These are phyloP conservation scores for Lactifluus echinatus DNA, from an alignment of 768 basidiomycete genomes.

Conservation along the genomic window DNA sequence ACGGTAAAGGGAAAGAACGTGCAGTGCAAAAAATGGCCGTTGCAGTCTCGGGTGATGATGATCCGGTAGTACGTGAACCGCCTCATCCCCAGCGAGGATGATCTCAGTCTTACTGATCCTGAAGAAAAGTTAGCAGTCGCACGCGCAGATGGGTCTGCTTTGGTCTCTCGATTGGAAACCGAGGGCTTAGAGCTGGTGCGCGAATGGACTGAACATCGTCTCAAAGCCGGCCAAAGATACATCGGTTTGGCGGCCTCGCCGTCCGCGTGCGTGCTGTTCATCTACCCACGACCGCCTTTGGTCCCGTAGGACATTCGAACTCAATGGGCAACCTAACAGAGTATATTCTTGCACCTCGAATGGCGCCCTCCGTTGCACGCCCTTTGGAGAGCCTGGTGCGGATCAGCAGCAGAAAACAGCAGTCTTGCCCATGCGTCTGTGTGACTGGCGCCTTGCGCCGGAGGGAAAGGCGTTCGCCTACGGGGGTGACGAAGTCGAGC, in stretches of 20 bases:
- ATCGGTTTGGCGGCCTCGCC: constrained; percentile 48
- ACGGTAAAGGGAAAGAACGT: constrained; percentile 27
- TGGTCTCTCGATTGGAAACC: constrained; percentile 36
- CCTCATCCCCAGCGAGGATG: no score
- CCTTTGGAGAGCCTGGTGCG: constrained; percentile 22
- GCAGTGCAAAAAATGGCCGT: constrained; percentile 35
- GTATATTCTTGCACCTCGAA: constrained; percentile 68
- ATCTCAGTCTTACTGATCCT: constrained; percentile 21
- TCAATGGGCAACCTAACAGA: constrained; percentile 25
- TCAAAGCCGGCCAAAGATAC: constrained; percentile 44
- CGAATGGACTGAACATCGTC: constrained; percentile 59
- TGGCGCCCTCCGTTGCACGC: constrained; percentile 54
- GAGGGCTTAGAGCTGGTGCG: constrained; percentile 32
- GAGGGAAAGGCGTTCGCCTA: constrained; percentile 57
- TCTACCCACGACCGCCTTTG: not conserved
- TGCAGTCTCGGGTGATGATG: not conserved
- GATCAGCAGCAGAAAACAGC: constrained; percentile 30
- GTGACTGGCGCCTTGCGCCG: constrained; percentile 52
- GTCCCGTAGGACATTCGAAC: no score
- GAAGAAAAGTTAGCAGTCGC: constrained; percentile 60
- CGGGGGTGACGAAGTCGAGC: constrained; percentile 79
- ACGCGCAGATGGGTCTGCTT: constrained; percentile 49
- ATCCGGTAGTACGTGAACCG: constrained; percentile 5
- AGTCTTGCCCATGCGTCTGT: constrained; percentile 59
- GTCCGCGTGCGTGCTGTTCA: constrained; percentile 43